Conservation (phyloP, 2,329 filamentous ascomycete species). For the Drechslerella stenobrocha region DNA sequence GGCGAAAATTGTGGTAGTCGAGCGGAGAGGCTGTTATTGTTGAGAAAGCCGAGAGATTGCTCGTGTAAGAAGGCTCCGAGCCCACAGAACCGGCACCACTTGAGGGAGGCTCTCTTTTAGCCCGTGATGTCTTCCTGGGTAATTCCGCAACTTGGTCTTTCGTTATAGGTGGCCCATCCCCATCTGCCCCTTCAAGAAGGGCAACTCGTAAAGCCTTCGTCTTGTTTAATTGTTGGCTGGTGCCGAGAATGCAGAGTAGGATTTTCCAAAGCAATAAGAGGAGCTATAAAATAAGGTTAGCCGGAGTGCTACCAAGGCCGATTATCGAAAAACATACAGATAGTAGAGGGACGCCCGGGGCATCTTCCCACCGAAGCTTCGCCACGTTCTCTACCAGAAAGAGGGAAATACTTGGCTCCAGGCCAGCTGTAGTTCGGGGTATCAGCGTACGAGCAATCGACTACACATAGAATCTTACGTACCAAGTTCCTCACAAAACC, state of each 20-base stretch:
- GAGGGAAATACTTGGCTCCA: constrained; percentile 56
- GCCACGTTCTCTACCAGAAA: constrained; percentile 56
- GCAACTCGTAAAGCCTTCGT: constrained; percentile 50
- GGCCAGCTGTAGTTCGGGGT: constrained; percentile 9
- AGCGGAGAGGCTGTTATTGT: constrained; percentile 90
- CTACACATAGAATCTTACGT: not conserved
- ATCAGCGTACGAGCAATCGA: not conserved
- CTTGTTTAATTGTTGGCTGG: constrained; percentile 33
- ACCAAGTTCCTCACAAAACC: constrained; percentile 50
- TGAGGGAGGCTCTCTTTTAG: constrained; percentile 16
- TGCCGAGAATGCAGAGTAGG: constrained; percentile 34
- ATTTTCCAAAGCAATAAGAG: constrained; percentile 67
- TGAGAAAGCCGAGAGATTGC: constrained; percentile 64
- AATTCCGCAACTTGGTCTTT: constrained; percentile 36
- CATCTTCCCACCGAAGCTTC: constrained; percentile 55
- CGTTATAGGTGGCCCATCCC: constrained; percentile 65
- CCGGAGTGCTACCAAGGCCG: not conserved
- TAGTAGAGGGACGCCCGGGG: constrained; percentile 50
- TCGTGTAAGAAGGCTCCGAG: constrained; percentile 60
- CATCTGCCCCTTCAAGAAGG: constrained; percentile 87
- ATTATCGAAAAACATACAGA: constrained; percentile 12
- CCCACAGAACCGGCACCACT: constrained; percentile 73
- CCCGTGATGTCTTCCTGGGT: constrained; percentile 68
- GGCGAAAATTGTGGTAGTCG: constrained; percentile 93
- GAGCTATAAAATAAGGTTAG: constrained; percentile 60